Evolutionary conservation across 495 filamentous ascomycete species (phyloP), one percentile per base, ranked within the genome.

Genomic region (Glonium stellatum): DNA sequence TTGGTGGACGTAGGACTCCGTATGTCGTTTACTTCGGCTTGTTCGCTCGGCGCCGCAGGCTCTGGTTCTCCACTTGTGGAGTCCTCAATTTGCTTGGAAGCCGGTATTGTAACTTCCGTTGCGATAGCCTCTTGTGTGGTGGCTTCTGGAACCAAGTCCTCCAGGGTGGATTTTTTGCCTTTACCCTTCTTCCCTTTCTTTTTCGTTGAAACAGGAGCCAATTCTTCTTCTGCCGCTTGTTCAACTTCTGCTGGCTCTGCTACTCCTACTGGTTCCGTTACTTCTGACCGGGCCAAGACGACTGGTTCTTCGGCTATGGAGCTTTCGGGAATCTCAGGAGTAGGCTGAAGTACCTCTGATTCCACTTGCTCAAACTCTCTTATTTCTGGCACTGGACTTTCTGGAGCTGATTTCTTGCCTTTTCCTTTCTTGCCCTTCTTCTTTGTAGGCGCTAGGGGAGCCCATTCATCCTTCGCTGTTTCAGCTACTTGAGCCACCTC

Each of bases 341-440:
- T 6, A 31, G 27, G 27, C 6, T 31, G 27, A 6, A 6, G 27
- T 31, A 31, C 6, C 27, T 31, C 27, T 2, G 27, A 6, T 6
- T 31, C 27, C 2, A 6, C 6, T 31, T 31, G 2, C 27, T 31
- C 27, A 31, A 31, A 31, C 27, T 31, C 27, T 31, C 3, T 31
- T 8, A 22, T 51, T 15, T 63, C 58, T n/a, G 6, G 13, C 12
- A 37, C 54, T 8, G 58, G 53, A 34, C 58, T 64, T 37, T 65
- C 39, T n/a, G 37, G 59, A 4, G 39, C 59, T 10, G 64, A 59
- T 34, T 57, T 65, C 53, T 65, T 65, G 48, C 62, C 56, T 50
- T 65, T 67, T 15, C 37, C 57, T n/a, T 66, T 62, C 53, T 62
- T 66, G n/a, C 51, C 48, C 35, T 60, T 60, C 56, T 64, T 64